Evolutionary conservation across 1,284 basidiomycete genomes (phyloP).

Genomic region (Cryptococcus hybrid): DNA sequence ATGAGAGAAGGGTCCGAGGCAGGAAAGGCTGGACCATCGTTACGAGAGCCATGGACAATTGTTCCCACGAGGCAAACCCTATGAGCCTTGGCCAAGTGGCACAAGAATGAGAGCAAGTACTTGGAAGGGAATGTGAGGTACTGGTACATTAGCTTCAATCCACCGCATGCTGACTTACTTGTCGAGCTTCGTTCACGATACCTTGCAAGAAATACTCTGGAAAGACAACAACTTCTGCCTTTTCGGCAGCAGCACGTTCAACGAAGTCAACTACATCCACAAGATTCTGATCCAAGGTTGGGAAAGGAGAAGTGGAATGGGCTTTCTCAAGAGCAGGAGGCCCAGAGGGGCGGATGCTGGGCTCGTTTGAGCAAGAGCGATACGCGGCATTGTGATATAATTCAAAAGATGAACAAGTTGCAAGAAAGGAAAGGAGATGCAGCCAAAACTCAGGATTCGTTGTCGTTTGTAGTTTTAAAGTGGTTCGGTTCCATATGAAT

Average conservation of each 20-base stretch:
- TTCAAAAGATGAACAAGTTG: too few species aligned
- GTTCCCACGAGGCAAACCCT: slow-evolving; percentile 37
- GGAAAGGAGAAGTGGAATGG: slow-evolving; percentile 25
- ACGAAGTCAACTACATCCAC: slow-evolving; percentile 17
- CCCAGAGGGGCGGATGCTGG: slow-evolving; percentile 24
- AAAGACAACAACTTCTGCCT: slow-evolving; percentile 45
- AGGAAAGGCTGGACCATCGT: slow-evolving; percentile 14
- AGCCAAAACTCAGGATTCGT: too few species aligned
- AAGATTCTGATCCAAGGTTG: slow-evolving; percentile 33
- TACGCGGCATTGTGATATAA: slow-evolving; percentile 13
- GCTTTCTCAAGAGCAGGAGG: slow-evolving; percentile 17
- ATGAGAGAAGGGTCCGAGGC: slow-evolving; percentile 26
- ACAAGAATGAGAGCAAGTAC: slow-evolving; percentile 28
- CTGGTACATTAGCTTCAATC: slow-evolving; percentile 21
- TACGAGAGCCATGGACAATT: slow-evolving; percentile 34
- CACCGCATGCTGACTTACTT: slow-evolving; percentile 27
- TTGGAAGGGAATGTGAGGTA: slow-evolving; percentile 38
- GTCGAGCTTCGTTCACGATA: slow-evolving; percentile 34
- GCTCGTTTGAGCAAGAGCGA: slow-evolving; percentile 45
- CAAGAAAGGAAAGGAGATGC: too few species aligned
- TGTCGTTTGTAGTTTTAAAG: too few species aligned
- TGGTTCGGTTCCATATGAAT: too few species aligned
- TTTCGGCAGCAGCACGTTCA: slow-evolving; percentile 18
- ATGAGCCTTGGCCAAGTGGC: slow-evolving; percentile 26
- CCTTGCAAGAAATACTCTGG: slow-evolving; percentile 51